Evolutionary conservation across 1,284 basidiomycete genomes (phyloP).

Genomic region (Athelia psychrophila): DNA sequence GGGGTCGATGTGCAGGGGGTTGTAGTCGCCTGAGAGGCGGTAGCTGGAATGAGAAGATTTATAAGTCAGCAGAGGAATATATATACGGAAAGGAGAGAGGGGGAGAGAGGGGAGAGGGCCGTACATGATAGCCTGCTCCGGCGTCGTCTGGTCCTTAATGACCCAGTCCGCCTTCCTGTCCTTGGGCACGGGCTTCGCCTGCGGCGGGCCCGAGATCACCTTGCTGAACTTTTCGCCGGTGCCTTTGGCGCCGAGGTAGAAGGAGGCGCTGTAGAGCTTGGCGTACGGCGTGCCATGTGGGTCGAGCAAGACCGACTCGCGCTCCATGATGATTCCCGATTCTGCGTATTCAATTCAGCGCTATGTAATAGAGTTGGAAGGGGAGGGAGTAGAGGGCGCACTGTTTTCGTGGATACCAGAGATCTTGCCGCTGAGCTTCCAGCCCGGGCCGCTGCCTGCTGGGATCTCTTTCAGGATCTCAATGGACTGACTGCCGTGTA

Average conservation of each 20-base stretch:
- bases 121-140: constrained; percentile 67
- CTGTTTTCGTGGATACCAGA: constrained; percentile 77
- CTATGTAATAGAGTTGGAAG: neutral
- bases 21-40: constrained; percentile 83
- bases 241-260: constrained; percentile 75
- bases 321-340: constrained; percentile 72
- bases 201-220: constrained; percentile 62
- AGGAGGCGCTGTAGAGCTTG: constrained; percentile 67
- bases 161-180: constrained; percentile 68
- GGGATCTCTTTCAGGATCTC: constrained; percentile 71
- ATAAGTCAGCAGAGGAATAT: neutral
- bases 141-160: constrained; percentile 64
- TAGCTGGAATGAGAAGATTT: constrained; percentile 33
- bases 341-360: constrained; percentile 36
- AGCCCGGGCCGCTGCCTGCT: constrained; percentile 60
- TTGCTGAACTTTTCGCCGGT: constrained; percentile 69
- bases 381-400: constrained; percentile 30
- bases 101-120: too few species aligned
- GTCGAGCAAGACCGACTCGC: constrained; percentile 61
- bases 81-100: too few species aligned
- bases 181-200: constrained; percentile 66
- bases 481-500: constrained; percentile 73
- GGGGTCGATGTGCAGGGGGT: constrained; percentile 82
- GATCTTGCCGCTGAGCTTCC: constrained; percentile 59
- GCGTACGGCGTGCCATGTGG: constrained; percentile 64